Base-by-base conservation (phyloP, 2,329 filamentous ascomycete genomes). In the Teratosphaeria gauchensis region DNA sequence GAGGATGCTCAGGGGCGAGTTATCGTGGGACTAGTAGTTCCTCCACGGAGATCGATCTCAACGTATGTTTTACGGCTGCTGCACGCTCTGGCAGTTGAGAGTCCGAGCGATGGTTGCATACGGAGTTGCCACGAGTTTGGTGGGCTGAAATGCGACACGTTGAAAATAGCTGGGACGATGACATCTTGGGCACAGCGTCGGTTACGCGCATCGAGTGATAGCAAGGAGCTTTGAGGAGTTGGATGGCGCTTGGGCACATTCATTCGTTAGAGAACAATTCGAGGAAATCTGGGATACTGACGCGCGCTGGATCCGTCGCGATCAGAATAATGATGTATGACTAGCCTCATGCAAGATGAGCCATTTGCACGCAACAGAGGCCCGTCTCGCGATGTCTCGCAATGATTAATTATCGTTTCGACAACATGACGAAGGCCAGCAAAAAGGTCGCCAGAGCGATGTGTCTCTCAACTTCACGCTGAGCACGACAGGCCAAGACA, bases 1-100 rank as follows among this genome's bases (percentile, higher is more conserved):
- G 81, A 85, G 95, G 65, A 97, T 99, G 68, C 82, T 99, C 65
- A 94, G 96, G 77, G 94, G 92, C 53, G 94, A 99, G 35, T 32
- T 55, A n/a, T 55, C 54, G 6, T 55, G 54, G 54, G 54, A 55
- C 21, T 55, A 55, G 42, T 16, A 48, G 19, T 19, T 9, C 35
- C 14, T 16, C 9, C 33, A 6, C 33, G 4, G 24, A 2, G 33
- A 42, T 5, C 35, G 8, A 42, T 14, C n/a, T 6, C 9, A 9
- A n/a, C n/a, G 6, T 48, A 48, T 48, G 42, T 48, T 48, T 48
- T 11, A 24, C 19, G 16, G 42, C 42, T n/a, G 42, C 8, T n/a
- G 19, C n/a, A 48, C 42, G 42, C n/a, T 48, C 19, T 21, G 9
- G 6, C n/a, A n/a, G 42, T 48, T n/a, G 42, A 48, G n/a, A 7